Base-by-base conservation (phyloP, 192 early-diverging fungal genomes). In the Coemansia sp. region DNA sequence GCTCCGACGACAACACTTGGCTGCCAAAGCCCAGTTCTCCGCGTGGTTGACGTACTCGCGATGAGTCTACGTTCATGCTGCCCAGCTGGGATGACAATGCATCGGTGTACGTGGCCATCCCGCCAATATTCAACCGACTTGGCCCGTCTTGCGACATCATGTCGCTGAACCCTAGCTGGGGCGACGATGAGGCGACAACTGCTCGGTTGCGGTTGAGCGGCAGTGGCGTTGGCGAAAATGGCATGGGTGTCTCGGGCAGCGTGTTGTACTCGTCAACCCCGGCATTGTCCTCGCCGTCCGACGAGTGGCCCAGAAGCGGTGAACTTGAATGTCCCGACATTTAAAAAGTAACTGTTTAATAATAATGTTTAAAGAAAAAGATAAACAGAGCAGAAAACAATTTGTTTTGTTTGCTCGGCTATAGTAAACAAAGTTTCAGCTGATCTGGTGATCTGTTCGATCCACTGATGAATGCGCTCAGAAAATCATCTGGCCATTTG, bases 401-500 rank as follows among this genome's bases (percentile, higher is more conserved):
- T 36, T 65, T 26, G 9, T 26, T 66, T 47, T n/a, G 6, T 47
- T 47, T 47, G 17, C 5, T 17, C 46, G 18, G 26, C 6, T 28
- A 28, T 28, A 47, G 15, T 47, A 17, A 47, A 17, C 46, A 18
- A 18, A 48, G 18, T 17, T 24, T 3, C 52, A 7, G 26, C 15
- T 56, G 54, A 48, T 48, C n/a, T 48, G 18, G n/a, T 48, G 46
- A 48, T 48, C 46, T 18, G 21, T 21, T 21, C 44, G 40, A 5
- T 28, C 5, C 5, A 28, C 72, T 49, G 20, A 93, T 34, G 51
- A 93, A 88, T 21, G 84, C 85, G 44, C 85, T 87, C 58, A 95
- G 11, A 85, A 81, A 53, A 88, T 78, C 24, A 90, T 90, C 80
- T 92, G 82, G 56, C 89, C 91, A 82, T 91, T 92, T 44, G 83